These are phyloP conservation scores for Psilocybe cubensis DNA, from an alignment of 768 basidiomycete genomes.

Conservation along the genomic window DNA sequence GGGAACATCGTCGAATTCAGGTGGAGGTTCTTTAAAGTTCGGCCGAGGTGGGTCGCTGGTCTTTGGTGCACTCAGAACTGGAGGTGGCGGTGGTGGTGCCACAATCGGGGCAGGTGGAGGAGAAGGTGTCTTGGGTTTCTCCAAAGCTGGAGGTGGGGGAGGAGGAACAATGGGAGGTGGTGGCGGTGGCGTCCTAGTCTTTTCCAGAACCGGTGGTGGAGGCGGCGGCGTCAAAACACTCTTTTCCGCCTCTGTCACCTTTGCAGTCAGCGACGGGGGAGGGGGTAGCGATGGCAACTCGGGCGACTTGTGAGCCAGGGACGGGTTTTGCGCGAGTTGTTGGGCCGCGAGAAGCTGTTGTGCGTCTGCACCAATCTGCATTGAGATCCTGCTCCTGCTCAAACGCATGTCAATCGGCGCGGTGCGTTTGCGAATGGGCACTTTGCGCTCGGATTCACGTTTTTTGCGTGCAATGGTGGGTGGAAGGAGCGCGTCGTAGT, in stretches of 20 bases:
- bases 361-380: constrained; percentile 60
- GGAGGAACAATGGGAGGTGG: constrained; percentile 20
- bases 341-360: constrained; percentile 75
- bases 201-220: constrained; percentile 24
- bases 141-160: constrained; percentile 30
- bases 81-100: constrained; percentile 30
- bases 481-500: constrained; percentile 76
- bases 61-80: constrained; percentile 7
- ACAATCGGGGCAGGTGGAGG: constrained; percentile 32
- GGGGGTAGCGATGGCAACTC: constrained; percentile 33
- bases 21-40: constrained; percentile 55
- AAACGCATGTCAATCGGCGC: constrained; percentile 88
- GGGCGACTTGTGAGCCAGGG: constrained; percentile 38
- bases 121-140: constrained; percentile 21
- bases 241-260: too few relatives aligned
- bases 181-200: constrained; percentile 24
- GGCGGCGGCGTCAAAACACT: constrained; percentile 14
- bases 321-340: constrained; percentile 60
- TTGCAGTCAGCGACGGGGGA: constrained; percentile 18
- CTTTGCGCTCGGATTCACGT: constrained; percentile 83
- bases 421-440: constrained; percentile 85
- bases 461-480: constrained; percentile 85
- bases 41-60: constrained; percentile 25
- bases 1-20: constrained; percentile 46
- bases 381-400: constrained; percentile 74